A percentile compares a stretch with the other conserved stretches of the same genome.
These are phyloP conservation scores for Oryza coarctata DNA, from an alignment of 176 grass and related monocot species.

Conservation along the genomic window DNA sequence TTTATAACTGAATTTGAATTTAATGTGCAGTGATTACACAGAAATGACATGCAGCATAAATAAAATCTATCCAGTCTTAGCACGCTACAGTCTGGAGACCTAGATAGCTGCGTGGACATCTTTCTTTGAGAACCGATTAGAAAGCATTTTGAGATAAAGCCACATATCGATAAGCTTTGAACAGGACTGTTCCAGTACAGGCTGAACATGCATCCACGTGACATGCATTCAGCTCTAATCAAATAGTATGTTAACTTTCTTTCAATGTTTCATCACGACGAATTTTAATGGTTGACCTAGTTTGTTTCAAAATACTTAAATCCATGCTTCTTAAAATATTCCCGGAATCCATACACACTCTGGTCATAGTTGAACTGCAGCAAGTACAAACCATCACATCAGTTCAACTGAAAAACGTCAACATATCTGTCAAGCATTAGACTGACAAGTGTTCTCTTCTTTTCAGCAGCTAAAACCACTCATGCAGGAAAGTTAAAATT, in stretches of 20 bases:
- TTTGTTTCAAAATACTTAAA: constrained; percentile 57
- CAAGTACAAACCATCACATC: not conserved
- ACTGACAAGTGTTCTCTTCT: not conserved
- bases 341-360: constrained; percentile 73
- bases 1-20: not conserved
- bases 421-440: not conserved
- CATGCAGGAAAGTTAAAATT: not conserved
- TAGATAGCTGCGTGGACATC: not conserved
- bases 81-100: not conserved
- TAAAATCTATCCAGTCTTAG: not conserved
- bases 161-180: not conserved
- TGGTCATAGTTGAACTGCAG: constrained; percentile 87
- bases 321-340: constrained; percentile 85
- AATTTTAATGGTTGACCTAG: not conserved
- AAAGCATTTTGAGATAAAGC: not conserved
- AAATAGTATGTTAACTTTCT: not conserved
- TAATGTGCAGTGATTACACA: not conserved
- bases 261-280: not conserved
- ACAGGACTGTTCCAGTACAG: not conserved
- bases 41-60: not conserved
- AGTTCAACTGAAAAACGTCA: not conserved
- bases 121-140: not conserved
- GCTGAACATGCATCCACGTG: not conserved
- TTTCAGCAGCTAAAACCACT: not conserved
- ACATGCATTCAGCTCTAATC: not conserved